Evolutionary conservation across 257 asterid species (phyloP).

Genomic region (Nyctanthes arbortristis): DNA sequence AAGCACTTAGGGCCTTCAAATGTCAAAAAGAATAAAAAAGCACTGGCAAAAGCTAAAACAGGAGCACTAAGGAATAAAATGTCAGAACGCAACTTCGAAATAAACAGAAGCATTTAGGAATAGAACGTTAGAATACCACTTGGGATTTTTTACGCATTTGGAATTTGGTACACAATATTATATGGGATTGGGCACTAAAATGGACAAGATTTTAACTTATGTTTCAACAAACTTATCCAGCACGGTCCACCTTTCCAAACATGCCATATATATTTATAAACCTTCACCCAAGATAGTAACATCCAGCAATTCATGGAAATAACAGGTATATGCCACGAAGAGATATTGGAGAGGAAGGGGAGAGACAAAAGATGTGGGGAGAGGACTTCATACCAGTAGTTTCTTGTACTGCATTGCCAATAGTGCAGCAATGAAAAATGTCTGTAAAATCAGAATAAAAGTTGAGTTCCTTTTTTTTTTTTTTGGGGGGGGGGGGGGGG

Average conservation of each 20-base stretch:
- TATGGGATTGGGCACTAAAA: not conserved
- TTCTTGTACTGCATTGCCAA: slow-evolving; percentile 77
- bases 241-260: not conserved
- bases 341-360: not conserved
- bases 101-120: no score
- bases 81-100: no score
- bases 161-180: not conserved
- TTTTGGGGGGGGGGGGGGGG: no score
- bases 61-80: no score
- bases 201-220: not conserved
- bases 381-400: slow-evolving; percentile 53
- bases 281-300: not conserved
- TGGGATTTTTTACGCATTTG: no score
- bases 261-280: not conserved
- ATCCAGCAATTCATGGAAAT: not conserved
- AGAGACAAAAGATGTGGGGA: not conserved
- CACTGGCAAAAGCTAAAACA: no score
- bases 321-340: not conserved
- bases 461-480: no score
- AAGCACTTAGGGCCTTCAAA: no score
- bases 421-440: slow-evolving; percentile 80
- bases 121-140: no score
- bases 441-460: slow-evolving; percentile 40
- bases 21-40: no score
- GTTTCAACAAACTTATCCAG: not conserved